A percentile compares a stretch with the other conserved stretches of the same genome.
Conservation (phyloP, 2,329 filamentous ascomycete genomes). For the Fusarium sp. region DNA sequence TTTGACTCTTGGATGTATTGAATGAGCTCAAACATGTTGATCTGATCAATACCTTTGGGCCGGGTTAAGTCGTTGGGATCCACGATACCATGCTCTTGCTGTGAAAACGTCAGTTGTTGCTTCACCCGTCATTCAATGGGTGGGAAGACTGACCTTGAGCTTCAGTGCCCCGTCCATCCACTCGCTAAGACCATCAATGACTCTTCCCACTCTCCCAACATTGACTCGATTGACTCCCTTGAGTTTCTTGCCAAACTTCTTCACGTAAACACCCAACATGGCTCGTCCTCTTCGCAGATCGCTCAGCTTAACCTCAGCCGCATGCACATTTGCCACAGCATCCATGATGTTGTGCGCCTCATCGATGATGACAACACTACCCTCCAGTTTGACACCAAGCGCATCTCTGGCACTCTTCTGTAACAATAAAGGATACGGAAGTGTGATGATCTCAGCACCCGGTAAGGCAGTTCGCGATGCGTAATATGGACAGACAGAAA, state of each 20-base stretch:
- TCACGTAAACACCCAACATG: constrained; percentile 84
- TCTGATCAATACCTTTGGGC: constrained; percentile 90
- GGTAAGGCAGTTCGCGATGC: constrained; percentile 88
- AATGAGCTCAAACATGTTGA: constrained; percentile 90
- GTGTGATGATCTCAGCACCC: constrained; percentile 86
- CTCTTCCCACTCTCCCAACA: constrained; percentile 84
- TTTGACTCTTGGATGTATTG: constrained; percentile 92
- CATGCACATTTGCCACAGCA: constrained; percentile 87
- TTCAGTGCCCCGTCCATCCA: constrained; percentile 69
- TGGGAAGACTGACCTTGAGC: constrained; percentile 53
- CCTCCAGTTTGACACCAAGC: constrained; percentile 83
- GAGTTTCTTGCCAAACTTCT: constrained; percentile 85
- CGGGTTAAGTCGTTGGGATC: constrained; percentile 77
- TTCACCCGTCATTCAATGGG: not conserved
- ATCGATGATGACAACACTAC: constrained; percentile 93
- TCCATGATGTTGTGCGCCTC: constrained; percentile 99
- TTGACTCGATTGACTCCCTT: constrained; percentile 93
- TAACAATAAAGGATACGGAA: constrained; percentile 90
- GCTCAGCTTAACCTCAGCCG: constrained; percentile 75
- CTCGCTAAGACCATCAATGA: constrained; percentile 79
- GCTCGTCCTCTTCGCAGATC: constrained; percentile 78
- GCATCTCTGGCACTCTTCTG: constrained; percentile 90
- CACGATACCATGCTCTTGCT: constrained; percentile 70
- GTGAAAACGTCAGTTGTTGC: not conserved
- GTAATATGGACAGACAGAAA: constrained; percentile 94